Evolutionary conservation across 768 basidiomycete species (phyloP), one percentile per base, ranked within the genome.

Genomic region (Xerocomellus chrysenteron): DNA sequence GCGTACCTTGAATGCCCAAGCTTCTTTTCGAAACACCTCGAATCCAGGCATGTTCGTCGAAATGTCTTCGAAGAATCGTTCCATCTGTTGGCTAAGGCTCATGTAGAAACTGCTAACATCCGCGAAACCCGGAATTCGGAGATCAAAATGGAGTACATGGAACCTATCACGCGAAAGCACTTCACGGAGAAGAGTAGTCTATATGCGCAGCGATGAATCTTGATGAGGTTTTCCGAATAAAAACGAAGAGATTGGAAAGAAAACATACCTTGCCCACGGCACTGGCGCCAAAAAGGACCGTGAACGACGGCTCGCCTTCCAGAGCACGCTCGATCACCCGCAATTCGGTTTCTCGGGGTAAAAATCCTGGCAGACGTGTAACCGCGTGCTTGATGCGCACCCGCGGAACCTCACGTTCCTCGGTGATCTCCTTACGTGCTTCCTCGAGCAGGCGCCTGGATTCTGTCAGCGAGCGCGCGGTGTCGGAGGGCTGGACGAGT

Each of bases 61-160:
- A 17, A 93, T 79, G 45, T 78, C 78, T 62, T 85, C 84, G 56
- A 92, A 93, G 65, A 86, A 93, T 33, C 82, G 81, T 61, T 92
- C 88, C 84, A 92, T 89, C 68, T 91, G 90, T 42, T 83, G 81
- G 60, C 87, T 87, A 11, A 94, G 77, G 52, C 88, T 87, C 68
- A 76, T 80, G 65, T 93, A 92, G 35, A 93, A 75, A 63, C 90
- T 92, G 1, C 82, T 74, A 12, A 93, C 76, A 65, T 92, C 91
- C 3, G 90, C 89, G 64, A 93, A 93, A 0, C 90, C 90, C 4
- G 91, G 82, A 47, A 92, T 90, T 5, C 90, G 84, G 42, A 94
- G 77, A 69, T 93, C 90, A 61, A 93, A 90, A 65, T 91, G 87
- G 47, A 92, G 79, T 52, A 92, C 88, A 72, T 91, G 88, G 65